Conservation (phyloP, 2,329 filamentous ascomycete genomes). For the Neonectria ditissima region DNA sequence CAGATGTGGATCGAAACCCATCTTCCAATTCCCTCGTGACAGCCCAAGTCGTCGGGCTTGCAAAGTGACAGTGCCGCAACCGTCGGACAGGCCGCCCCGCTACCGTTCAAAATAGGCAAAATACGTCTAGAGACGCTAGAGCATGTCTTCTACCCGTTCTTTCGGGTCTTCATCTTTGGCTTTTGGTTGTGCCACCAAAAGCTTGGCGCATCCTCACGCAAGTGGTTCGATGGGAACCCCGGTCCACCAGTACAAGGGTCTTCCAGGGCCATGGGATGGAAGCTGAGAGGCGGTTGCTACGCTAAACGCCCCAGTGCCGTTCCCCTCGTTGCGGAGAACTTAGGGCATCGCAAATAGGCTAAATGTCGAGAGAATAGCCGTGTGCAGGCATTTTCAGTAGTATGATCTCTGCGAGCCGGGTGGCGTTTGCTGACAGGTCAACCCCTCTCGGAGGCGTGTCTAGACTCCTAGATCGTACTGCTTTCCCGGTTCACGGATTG, state of each 20-base stretch:
- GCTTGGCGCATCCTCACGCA: background rate
- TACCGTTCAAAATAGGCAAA: conserved; percentile 10
- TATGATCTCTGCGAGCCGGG: background rate
- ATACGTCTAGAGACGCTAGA: background rate
- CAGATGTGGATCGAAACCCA: background rate
- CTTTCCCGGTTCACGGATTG: background rate
- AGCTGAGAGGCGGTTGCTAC: background rate
- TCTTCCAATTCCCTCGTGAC: background rate
- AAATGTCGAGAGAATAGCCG: conserved; percentile 17
- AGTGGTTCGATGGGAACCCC: conserved; percentile 10
- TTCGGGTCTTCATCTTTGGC: conserved; percentile 1
- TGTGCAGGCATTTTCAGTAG: too few relatives aligned
- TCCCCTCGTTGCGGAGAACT: background rate
- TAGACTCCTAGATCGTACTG: background rate
- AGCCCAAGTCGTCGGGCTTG: background rate
- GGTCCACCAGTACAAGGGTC: background rate
- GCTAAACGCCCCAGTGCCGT: background rate
- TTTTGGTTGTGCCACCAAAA: background rate
- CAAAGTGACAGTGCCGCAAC: background rate
- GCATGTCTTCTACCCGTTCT: background rate
- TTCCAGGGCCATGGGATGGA: conserved; percentile 3
- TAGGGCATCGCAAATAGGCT: conserved; percentile 10
- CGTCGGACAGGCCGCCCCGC: background rate
- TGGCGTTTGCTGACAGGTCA: background rate
- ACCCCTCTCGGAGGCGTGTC: background rate